Base-by-base conservation (phyloP, 352 stramenopile species). In the Blastocystis sp. region DNA sequence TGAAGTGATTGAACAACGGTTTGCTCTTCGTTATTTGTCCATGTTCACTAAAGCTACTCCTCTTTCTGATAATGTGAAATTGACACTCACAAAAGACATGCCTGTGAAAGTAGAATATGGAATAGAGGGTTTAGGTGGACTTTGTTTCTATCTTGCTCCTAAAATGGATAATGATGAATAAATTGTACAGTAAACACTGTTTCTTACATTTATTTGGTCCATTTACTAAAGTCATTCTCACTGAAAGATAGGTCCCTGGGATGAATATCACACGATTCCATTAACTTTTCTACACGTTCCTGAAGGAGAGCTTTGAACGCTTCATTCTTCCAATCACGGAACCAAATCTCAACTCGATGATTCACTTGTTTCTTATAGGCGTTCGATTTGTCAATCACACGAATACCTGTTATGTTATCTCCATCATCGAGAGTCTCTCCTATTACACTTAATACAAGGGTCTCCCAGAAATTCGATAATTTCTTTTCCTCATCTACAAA, bases 41-140 rank as follows among this genome's bases (percentile, higher is more conserved):
- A 98, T 98, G 92, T 99, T 99, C 91, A 98, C 97, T 75, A 99
- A 99, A 93, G 97, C 97, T 48, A 99, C 97, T 69, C 94, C 94
- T 44, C 93, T 99, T 82, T 96, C 94, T 60, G 91, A 94, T 56
- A 96, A 92, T 53, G 97, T 99, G 69, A 97, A 96, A 91, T 93
- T 99, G 59, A 97, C 93, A 89, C 98, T 99, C 95, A 98, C 94
- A 58, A 95, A 96, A 7, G 96, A 98, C 58, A 96, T 99, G 69
- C 97, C 97, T 0, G 93, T 99, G 44, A 95, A 99, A 37, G 94
- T 99, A 27, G 97, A 99, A 92, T 99, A 99, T 93, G 95, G 95
- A 37, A 98, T 99, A 90, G 95, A 95, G 27, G 95, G 98, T 90
- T 97, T 96, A 84, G 96, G 96, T 73, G 96, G 97, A 93, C 95